Evolutionary conservation across 441 rosid genomes (phyloP).

Genomic region (Viola pubescens): DNA sequence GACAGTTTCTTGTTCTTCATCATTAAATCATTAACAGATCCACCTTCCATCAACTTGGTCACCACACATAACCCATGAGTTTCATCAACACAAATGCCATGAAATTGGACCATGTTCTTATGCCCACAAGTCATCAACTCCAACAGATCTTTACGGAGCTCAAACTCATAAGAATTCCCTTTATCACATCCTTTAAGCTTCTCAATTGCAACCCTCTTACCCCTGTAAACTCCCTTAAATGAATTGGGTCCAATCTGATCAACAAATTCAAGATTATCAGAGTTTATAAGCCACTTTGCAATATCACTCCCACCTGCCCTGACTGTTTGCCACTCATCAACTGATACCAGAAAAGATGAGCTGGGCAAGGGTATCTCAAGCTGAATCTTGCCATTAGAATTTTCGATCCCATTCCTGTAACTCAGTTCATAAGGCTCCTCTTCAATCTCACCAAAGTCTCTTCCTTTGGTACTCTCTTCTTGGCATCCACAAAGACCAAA

Average conservation of each 20-base stretch:
- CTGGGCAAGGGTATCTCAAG: constrained; percentile 70
- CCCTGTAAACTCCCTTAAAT: constrained; percentile 66
- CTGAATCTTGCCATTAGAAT: constrained; percentile 38
- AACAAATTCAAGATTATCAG: constrained; percentile 63
- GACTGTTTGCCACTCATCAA: constrained; percentile 89
- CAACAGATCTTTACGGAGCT: constrained; percentile 67
- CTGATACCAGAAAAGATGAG: constrained; percentile 52
- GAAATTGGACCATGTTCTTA: constrained; percentile 66
- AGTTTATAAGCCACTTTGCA: constrained; percentile 70
- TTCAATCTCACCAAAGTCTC: constrained; percentile 59
- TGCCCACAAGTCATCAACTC: constrained; percentile 93
- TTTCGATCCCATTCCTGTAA: constrained; percentile 42
- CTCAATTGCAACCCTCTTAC: constrained; percentile 71
- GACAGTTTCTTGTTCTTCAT: constrained; percentile 74
- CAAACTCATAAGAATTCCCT: constrained; percentile 79
- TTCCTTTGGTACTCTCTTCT: constrained; percentile 58
- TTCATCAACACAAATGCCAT: constrained; percentile 82
- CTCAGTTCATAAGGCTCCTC: constrained; percentile 51
- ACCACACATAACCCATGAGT: constrained; percentile 80
- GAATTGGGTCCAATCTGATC: constrained; percentile 64
- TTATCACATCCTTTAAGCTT: constrained; percentile 93
- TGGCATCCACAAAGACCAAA: constrained; percentile 96
- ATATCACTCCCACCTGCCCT: constrained; percentile 61
- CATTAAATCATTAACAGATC: constrained; percentile 67
- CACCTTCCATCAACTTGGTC: constrained; percentile 88